Percentiles rank a stretch among this genome's conserved stretches.
phyloP scores from a whole-genome alignment of 2,329 filamentous ascomycete genomes.

The Cladophialophora carrionii region DNA sequence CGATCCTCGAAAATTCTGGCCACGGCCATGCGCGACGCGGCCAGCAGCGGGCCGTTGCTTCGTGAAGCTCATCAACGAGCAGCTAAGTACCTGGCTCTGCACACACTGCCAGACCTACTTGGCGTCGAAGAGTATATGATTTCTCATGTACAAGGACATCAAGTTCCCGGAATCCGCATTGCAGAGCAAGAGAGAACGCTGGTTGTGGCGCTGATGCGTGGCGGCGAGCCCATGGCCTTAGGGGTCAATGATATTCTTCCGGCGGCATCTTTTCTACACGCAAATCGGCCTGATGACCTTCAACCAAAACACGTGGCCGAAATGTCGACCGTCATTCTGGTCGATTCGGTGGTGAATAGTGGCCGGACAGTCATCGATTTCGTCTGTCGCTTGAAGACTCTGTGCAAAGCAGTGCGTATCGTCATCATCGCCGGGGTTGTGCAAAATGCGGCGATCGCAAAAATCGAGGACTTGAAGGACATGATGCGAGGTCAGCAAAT shows the following conservation, averaged over 20 bases:
- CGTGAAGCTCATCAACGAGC: not conserved
- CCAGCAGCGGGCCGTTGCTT: not conserved
- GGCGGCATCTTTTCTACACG: conserved; percentile 50
- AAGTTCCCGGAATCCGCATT: conserved; percentile 53
- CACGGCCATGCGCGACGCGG: not conserved
- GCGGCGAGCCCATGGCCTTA: conserved; percentile 64
- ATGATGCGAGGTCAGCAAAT: not conserved
- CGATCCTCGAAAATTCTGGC: not conserved
- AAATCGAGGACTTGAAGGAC: not conserved
- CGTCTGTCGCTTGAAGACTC: not conserved
- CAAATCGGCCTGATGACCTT: not conserved
- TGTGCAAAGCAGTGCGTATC: not conserved
- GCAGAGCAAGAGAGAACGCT: conserved; percentile 53
- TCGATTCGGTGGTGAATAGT: conserved; percentile 9
- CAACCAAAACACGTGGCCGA: not conserved
- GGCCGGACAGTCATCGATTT: not conserved
- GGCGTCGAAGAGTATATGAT: conserved; percentile 57
- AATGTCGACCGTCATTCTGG: not conserved
- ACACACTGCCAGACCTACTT: conserved; percentile 43
- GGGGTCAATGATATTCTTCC: conserved; percentile 61
- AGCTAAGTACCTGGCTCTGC: not conserved
- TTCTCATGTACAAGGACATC: conserved; percentile 56
- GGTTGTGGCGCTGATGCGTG: conserved; percentile 66
- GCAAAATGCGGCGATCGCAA: not conserved
- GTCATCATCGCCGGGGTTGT: conserved; percentile 2